Evolutionary conservation across 2,329 filamentous ascomycete species (phyloP).

Genomic region (Anisogramma anomala): DNA sequence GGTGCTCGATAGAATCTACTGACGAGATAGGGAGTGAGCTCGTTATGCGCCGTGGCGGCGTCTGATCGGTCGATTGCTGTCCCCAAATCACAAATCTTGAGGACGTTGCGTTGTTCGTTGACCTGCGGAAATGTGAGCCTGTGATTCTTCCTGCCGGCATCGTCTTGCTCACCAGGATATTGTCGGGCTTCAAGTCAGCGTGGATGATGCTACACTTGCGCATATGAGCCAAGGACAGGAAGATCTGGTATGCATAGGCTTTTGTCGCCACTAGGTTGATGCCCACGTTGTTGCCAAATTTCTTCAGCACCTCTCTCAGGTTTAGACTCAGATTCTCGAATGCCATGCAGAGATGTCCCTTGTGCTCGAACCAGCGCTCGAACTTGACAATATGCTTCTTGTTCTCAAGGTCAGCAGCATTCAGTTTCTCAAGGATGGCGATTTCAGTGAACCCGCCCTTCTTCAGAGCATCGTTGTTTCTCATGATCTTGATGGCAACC

Average conservation of each 20-base stretch:
- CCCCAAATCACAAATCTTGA: slow-evolving; percentile 94
- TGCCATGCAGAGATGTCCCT: slow-evolving; percentile 88
- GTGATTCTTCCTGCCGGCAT: no score
- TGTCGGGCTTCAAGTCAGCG: slow-evolving; percentile 95
- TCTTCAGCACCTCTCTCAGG: slow-evolving; percentile 83
- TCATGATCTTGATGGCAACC: slow-evolving; percentile 97
- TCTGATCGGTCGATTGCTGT: slow-evolving; percentile 90
- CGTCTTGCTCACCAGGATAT: slow-evolving; percentile 68
- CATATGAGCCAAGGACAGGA: slow-evolving; percentile 76
- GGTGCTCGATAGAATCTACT: slow-evolving; percentile 96
- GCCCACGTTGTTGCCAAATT: slow-evolving; percentile 88
- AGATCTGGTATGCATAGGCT: slow-evolving; percentile 88
- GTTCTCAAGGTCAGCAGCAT: slow-evolving; percentile 72
- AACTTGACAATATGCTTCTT: slow-evolving; percentile 88
- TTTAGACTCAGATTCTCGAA: slow-evolving; percentile 95
- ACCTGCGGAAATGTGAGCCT: slow-evolving; percentile 35
- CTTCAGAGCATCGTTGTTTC: slow-evolving; percentile 84
- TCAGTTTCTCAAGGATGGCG: slow-evolving; percentile 79
- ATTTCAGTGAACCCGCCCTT: slow-evolving; percentile 94
- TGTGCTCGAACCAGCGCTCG: slow-evolving; percentile 81
- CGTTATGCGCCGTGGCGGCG: slow-evolving; percentile 56
- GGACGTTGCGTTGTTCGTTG: slow-evolving; percentile 67
- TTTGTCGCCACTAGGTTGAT: slow-evolving; percentile 82
- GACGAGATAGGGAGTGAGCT: slow-evolving; percentile 88
- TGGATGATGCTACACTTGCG: slow-evolving; percentile 89